phyloP scores from a whole-genome alignment of 2,329 filamentous ascomycete genomes.

The Diaporthe citriasiana region DNA sequence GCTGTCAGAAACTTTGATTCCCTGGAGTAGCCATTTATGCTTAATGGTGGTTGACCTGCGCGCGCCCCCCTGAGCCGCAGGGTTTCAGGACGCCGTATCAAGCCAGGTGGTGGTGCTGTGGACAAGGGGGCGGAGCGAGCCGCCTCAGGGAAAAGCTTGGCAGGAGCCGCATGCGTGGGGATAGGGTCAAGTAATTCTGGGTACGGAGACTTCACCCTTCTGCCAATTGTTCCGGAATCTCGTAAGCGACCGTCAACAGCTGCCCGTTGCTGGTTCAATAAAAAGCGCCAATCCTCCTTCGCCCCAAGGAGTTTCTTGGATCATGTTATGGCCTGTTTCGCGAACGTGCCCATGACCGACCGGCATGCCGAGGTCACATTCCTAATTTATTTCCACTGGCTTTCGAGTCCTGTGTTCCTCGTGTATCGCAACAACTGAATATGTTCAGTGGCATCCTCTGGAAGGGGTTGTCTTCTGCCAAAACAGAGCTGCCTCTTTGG shows the following conservation, averaged over 20 bases:
- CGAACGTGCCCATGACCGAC: not conserved
- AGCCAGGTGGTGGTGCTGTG: not conserved
- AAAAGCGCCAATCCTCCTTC: not conserved
- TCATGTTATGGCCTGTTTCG: not conserved
- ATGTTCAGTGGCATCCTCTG: not conserved
- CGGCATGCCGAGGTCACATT: not conserved
- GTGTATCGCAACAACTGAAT: not conserved
- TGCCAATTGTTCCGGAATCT: not conserved
- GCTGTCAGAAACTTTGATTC: slow-evolving; percentile 25
- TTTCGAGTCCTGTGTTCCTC: slow-evolving; percentile 14
- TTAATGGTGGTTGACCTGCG: slow-evolving; percentile 17
- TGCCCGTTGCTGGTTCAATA: not conserved
- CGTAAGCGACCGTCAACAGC: slow-evolving; percentile 9
- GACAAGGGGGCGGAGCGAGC: slow-evolving; percentile 27
- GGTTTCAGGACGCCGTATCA: slow-evolving; percentile 27
- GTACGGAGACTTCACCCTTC: slow-evolving; percentile 7
- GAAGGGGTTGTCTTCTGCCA: not conserved
- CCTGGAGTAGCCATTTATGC: slow-evolving; percentile 21
- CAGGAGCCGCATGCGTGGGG: slow-evolving; percentile 26
- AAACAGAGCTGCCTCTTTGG: not conserved
- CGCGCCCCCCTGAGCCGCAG: slow-evolving; percentile 18
- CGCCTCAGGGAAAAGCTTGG: slow-evolving; percentile 14
- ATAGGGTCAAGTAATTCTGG: not conserved
- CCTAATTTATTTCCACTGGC: not conserved
- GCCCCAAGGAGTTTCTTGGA: not conserved